These are phyloP conservation scores for Pseudomonodictys pantanalensis DNA, from an alignment of 495 filamentous ascomycete genomes.

Conservation along the genomic window DNA sequence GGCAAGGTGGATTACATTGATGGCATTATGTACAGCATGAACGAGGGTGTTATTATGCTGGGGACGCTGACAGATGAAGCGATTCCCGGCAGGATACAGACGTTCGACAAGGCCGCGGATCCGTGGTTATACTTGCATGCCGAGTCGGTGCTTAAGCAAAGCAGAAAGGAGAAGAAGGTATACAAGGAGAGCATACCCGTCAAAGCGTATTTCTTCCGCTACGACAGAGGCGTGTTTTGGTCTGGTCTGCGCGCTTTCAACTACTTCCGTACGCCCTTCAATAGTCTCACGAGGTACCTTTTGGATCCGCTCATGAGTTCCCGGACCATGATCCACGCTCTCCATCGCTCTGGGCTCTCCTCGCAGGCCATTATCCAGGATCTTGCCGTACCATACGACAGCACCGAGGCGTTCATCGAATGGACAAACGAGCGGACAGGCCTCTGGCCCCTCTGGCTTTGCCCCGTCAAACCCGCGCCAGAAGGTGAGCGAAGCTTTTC, in stretches of 20 bases:
- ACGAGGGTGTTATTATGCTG: constrained; percentile 52
- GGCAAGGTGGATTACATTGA: constrained; percentile 40
- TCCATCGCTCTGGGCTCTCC: constrained; percentile 53
- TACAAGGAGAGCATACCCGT: constrained; percentile 52
- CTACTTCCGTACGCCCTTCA: constrained; percentile 58
- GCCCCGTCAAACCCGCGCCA: constrained; percentile 44
- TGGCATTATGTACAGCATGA: constrained; percentile 49
- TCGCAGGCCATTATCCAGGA: constrained; percentile 56
- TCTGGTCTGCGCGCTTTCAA: constrained; percentile 52
- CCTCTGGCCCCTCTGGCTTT: constrained; percentile 62
- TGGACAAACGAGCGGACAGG: constrained; percentile 46
- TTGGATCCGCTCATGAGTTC: constrained; percentile 64
- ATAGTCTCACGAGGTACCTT: constrained; percentile 50
- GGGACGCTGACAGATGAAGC: constrained; percentile 46
- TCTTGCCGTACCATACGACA: constrained; percentile 51
- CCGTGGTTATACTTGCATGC: constrained; percentile 62
- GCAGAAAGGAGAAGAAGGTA: background rate
- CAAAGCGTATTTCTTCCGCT: constrained; percentile 59
- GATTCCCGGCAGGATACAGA: constrained; percentile 3
- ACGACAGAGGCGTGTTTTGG: constrained; percentile 63
- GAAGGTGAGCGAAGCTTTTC: constrained; percentile 1
- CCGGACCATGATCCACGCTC: constrained; percentile 58
- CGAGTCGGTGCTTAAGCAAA: constrained; percentile 10
- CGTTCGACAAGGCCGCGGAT: constrained; percentile 40
- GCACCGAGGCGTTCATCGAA: constrained; percentile 48